Evolutionary conservation across 208 protist genomes (phyloP), one percentile per base, ranked within the genome.

Genomic region (Trypanosoma theileri): DNA sequence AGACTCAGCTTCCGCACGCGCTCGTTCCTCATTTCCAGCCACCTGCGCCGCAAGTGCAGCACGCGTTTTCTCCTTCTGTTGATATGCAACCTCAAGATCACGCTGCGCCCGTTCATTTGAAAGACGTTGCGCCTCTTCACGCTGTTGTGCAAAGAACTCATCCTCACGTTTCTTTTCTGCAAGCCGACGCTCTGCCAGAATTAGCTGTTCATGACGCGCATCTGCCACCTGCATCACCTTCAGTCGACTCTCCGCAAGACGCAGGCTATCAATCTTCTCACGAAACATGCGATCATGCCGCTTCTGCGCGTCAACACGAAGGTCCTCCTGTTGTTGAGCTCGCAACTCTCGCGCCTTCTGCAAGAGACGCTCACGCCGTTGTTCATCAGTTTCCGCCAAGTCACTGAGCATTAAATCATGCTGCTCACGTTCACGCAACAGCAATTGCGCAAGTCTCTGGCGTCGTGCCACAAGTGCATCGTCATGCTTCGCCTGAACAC

Each of bases 151-250:
- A 66, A 88, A 95, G 68, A 86, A 89, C 59, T 64, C 71, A 35
- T 84, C 80, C 71, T 92, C 85, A 12, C 64, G 77, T 17, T 52
- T 62, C 48, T 82, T 62, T 73, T 87, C 75, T 52, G 74, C 68
- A 0, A 64, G 61, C 19, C 87, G 87, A 31, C 65, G 63, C 14
- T 78, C 73, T 13, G 75, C 77, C 28, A 76, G 73, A 21, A 65
- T 79, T 14, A 95, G 71, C 72, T 95, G 90, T 0, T 86, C 72
- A 59, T 78, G 89, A 56, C 88, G 87, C 11, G 69, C 81, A 61
- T 93, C 86, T 0, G 90, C 64, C 11, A 91, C 79, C 73, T 95
- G 90, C 90, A 95, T 90, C 53, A 89, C 80, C 59, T 88, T 91
- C 41, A 95, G 75, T 0, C 87, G 85, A 68, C 87, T 93, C 82